Conservation (phyloP, 176 grass and related monocot species). For the Lolium rigidum region DNA sequence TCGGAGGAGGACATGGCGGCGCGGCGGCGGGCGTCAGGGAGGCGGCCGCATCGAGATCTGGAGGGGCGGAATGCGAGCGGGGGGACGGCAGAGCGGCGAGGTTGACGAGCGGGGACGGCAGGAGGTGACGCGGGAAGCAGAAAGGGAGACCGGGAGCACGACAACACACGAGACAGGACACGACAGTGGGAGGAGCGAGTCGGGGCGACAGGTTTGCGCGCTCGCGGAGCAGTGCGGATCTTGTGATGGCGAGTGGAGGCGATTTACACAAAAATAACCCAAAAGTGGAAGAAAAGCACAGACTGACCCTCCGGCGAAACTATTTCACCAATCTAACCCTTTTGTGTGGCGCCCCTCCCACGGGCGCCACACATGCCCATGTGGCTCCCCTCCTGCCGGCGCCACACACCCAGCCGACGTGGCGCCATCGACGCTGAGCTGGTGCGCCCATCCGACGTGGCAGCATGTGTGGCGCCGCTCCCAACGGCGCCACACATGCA, state of each 20-base stretch:
- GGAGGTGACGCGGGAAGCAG: constrained; percentile 35
- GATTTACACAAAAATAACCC: too few species aligned
- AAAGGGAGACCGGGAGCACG: not conserved
- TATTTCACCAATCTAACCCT: too few species aligned
- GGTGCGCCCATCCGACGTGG: too few species aligned
- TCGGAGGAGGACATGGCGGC: constrained; percentile 37
- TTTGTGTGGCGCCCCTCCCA: too few species aligned
- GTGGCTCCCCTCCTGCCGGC: too few species aligned
- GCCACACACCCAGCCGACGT: too few species aligned
- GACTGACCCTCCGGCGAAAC: too few species aligned
- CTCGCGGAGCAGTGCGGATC: not conserved
- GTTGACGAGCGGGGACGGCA: constrained; percentile 39
- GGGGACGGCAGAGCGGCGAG: constrained; percentile 29
- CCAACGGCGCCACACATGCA: too few species aligned
- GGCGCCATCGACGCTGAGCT: too few species aligned
- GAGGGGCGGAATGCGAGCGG: constrained; percentile 5
- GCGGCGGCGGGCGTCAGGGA: not conserved
- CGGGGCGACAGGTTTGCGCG: not conserved
- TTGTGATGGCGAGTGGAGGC: constrained; percentile 5
- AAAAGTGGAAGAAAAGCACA: too few species aligned
- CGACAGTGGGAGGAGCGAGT: not conserved
- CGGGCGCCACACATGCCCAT: too few species aligned
- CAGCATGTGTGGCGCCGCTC: too few species aligned
- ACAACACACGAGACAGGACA: not conserved
- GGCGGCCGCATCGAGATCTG: constrained; percentile 61